Base-by-base conservation (phyloP, 495 filamentous ascomycete genomes). In the Astrothelium subdiscretum region DNA sequence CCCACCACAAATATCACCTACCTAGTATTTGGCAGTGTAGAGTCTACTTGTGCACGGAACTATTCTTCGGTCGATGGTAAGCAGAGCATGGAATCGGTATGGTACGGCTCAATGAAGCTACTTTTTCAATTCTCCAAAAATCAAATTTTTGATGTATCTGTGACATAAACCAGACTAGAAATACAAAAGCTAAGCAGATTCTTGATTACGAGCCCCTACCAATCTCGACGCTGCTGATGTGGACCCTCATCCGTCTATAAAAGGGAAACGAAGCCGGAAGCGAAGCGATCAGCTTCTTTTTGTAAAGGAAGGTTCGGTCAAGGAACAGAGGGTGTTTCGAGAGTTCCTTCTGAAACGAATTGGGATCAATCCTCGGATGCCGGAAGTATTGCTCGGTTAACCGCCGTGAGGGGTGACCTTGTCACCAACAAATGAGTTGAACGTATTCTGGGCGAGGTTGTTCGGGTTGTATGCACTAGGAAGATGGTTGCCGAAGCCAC, bases 401-500 rank as follows among this genome's bases (percentile, higher is more conserved):
- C 48, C 48, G 24, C 48, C 48, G 24, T 54, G 48, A 11, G 48
- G 48, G 24, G 48, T 54, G 24, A 54, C 48, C 48, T 54, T 54
- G 24, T 54, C 48, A 8, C 48, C 48, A 29, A 54, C 48, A 24
- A 54, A 8, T 15, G 48, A 54, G 48, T 54, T 54, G 24, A 54
- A 54, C 20, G 48, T 54, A 24, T 54, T 54, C 48, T 54, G 48
- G 24, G 48, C 48, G 20, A 54, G 15, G 24, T 54, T 26, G 48
- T 54, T 54, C 48, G 48, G 48, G 48, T 54, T 54, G 24, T 54
- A 54, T 12, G 22, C 48, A 29, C 22, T 26, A 24, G 48, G 48
- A 29, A 54, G 48, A 29, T 29, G 48, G 48, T 54, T 54, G 48
- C 48, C 48, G 15, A 86, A 72, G n/a, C 79, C 79, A 58, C 79